A percentile compares a stretch with the other conserved stretches of the same genome.
Conservation (phyloP, 2,329 filamentous ascomycete species). For the Trichoderma endophyticum region DNA sequence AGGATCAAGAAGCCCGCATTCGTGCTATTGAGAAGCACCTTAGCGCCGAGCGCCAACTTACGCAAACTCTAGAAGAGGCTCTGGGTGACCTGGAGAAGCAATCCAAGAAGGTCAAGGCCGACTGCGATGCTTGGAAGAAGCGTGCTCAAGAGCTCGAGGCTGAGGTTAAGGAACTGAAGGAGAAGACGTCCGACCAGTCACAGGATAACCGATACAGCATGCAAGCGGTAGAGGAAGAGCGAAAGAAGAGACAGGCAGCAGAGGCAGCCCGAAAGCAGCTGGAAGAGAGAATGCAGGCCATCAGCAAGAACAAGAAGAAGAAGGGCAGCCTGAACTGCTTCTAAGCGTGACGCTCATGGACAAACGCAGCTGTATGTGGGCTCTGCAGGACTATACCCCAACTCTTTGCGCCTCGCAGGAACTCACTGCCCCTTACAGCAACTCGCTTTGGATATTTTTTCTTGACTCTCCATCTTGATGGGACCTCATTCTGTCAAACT, state of each 20-base stretch:
- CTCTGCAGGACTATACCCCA: constrained; percentile 19
- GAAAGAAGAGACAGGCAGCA: constrained; percentile 84
- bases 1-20: constrained; percentile 94
- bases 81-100: constrained; percentile 90
- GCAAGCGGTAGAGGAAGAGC: constrained; percentile 93
- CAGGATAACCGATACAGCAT: constrained; percentile 65
- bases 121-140: constrained; percentile 87
- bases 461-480: background rate
- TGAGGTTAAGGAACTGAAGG: constrained; percentile 65
- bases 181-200: constrained; percentile 45
- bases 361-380: background rate
- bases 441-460: background rate
- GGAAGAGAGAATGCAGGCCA: constrained; percentile 90
- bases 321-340: constrained; percentile 97
- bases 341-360: constrained; percentile 44
- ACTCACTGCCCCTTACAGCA: background rate
- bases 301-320: constrained; percentile 88
- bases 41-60: constrained; percentile 93
- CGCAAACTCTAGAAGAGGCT: constrained; percentile 90
- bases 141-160: constrained; percentile 73
- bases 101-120: constrained; percentile 85
- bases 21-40: constrained; percentile 96
- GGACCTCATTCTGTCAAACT: background rate
- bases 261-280: constrained; percentile 85
- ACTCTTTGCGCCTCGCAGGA: constrained; percentile 16